Percentiles rank a stretch among this genome's conserved stretches.
Evolutionary conservation across 176 grass and related monocot species (phyloP).

Genomic region (Carex littledalei): DNA sequence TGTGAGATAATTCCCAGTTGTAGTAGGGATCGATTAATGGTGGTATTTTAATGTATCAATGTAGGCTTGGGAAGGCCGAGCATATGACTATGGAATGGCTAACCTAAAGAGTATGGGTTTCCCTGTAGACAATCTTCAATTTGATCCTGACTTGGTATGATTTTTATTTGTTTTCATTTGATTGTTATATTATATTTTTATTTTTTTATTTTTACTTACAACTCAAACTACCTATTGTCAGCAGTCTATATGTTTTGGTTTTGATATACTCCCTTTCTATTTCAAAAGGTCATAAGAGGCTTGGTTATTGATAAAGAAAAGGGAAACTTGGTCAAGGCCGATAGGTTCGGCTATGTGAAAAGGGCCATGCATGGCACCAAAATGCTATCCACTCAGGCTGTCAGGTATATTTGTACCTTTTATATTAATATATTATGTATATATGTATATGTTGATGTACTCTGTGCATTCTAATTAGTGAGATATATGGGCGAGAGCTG

Average conservation of each 20-base stretch:
- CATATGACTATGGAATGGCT: slow-evolving; percentile 98
- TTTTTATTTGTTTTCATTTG: slow-evolving; percentile 17
- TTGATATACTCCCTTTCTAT: background rate
- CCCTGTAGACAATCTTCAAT: slow-evolving; percentile 82
- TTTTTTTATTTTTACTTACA: background rate
- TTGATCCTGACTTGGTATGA: slow-evolving; percentile 86
- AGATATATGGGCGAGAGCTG: slow-evolving; percentile 97
- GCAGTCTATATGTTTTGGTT: background rate
- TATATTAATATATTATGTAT: background rate
- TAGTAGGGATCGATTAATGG: background rate
- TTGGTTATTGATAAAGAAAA: slow-evolving; percentile 96
- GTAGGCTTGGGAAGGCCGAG: slow-evolving; percentile 96
- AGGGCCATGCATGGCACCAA: slow-evolving; percentile 96
- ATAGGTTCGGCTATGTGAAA: slow-evolving; percentile 93
- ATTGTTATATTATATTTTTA: slow-evolving; percentile 14
- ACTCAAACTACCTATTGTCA: background rate
- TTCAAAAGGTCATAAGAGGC: slow-evolving; percentile 73
- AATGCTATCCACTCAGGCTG: slow-evolving; percentile 77
- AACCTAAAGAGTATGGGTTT: slow-evolving; percentile 87
- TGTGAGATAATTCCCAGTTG: background rate
- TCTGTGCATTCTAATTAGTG: slow-evolving; percentile 45
- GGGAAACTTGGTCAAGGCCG: slow-evolving; percentile 94
- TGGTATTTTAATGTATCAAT: slow-evolving; percentile 18
- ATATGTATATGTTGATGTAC: slow-evolving; percentile 4
- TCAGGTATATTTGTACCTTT: slow-evolving; percentile 55